Percentiles rank a stretch among this genome's conserved stretches.
These are phyloP conservation scores for Jacaranda copaia DNA, from an alignment of 257 asterid genomes.

Conservation along the genomic window DNA sequence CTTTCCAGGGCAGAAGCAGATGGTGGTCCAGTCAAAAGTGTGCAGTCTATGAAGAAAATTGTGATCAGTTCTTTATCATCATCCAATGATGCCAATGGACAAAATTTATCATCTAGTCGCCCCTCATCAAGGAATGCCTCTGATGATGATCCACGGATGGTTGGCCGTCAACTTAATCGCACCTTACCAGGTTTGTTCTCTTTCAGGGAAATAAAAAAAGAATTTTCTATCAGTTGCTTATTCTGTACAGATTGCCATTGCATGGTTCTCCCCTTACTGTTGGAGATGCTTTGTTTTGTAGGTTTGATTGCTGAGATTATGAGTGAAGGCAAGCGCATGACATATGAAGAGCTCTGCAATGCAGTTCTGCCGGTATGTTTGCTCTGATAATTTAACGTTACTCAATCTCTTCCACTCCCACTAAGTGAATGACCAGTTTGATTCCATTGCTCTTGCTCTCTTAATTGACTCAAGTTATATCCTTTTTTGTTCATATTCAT, in stretches of 20 bases:
- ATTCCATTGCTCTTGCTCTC: constrained; percentile 21
- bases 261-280: constrained; percentile 29
- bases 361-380: constrained; percentile 83
- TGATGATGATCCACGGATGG: constrained; percentile 65
- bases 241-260: constrained; percentile 12
- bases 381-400: constrained; percentile 15
- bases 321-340: constrained; percentile 90
- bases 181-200: constrained; percentile 80
- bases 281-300: constrained; percentile 41
- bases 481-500: constrained; percentile 15
- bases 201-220: neutral
- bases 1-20: constrained; percentile 66
- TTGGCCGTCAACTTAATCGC: constrained; percentile 60
- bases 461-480: constrained; percentile 17
- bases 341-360: constrained; percentile 89
- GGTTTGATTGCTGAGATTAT: constrained; percentile 95
- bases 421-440: constrained; percentile 17
- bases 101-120: constrained; percentile 47
- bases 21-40: constrained; percentile 48
- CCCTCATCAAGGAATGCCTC: constrained; percentile 61
- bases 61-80: constrained; percentile 62
- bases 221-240: constrained; percentile 7
- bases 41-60: constrained; percentile 57
- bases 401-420: neutral
- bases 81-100: constrained; percentile 65